Evolutionary conservation across 2,329 filamentous ascomycete species (phyloP), one percentile per base, ranked within the genome.

Genomic region (Penicillium hesseltinei): DNA sequence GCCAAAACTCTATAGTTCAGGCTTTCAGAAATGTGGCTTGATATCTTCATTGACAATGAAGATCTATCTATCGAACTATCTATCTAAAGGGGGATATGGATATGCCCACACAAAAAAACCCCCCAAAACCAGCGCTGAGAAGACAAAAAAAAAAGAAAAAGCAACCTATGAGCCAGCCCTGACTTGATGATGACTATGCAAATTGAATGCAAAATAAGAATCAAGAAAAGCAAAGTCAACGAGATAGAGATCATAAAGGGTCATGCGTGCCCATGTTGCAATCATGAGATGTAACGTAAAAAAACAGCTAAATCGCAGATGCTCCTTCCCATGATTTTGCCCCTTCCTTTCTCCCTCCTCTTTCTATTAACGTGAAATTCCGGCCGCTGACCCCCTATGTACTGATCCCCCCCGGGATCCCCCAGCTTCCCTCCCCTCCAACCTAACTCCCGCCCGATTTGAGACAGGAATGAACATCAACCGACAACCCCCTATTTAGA

Each of bases 401-500:
- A 46, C 48, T 21, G 10, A 39, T 25, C 19, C 23, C 21, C 21
- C 13, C 25, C 23, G 15, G 40, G 23, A 9, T 2, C 50, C 50
- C 11, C 42, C 10, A 15, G 4, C n/a, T 15, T 40, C 35, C 11
- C 17, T 51, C 21, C 38, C 40, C 10, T 31, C 38, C 25, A 56
- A 43, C 54, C 42, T 46, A 23, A 52, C 13, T 21, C 48, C 35
- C 11, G 19, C 13, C 21, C 13, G 48, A 44, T 38, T 10, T 27
- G 31, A 47, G 42, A 33, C 35, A 21, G 29, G 40, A 40, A 35
- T 36, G 17, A 11, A 6, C 17, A 17, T 21, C 27, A 40, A 25
- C 13, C 31, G 35, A 54, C 23, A 27, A 17, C 44, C 38, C 13
- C 33, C 7, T 29, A 56, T 59, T 71, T 72, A 79, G 58, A 79